Evolutionary conservation across 345 rosid species (phyloP).

Genomic region (Leavenworthia alabamica): DNA sequence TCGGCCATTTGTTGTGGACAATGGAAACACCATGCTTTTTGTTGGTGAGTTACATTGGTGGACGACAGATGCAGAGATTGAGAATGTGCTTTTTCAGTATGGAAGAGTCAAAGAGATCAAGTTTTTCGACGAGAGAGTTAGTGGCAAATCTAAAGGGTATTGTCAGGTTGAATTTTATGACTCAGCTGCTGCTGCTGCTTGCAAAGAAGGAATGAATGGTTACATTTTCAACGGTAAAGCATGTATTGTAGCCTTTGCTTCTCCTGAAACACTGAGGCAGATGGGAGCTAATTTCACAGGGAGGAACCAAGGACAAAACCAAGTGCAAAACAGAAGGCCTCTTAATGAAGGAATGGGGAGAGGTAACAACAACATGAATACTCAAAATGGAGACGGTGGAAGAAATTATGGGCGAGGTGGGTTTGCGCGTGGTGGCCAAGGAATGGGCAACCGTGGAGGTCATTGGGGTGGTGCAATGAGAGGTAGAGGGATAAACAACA

Average conservation of each 20-base stretch:
- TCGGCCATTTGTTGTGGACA: conserved; percentile 55
- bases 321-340: conserved; percentile 64
- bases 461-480: conserved; percentile 61
- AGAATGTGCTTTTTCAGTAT: conserved; percentile 56
- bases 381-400: conserved; percentile 62
- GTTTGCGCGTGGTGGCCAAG: conserved; percentile 72
- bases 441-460: conserved; percentile 50
- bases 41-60: conserved; percentile 90
- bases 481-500: conserved; percentile 63
- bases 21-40: conserved; percentile 62
- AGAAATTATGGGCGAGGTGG: conserved; percentile 73
- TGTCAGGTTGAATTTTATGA: conserved; percentile 86
- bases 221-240: conserved; percentile 64
- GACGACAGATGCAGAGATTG: conserved; percentile 88
- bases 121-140: conserved; percentile 79
- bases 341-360: conserved; percentile 65
- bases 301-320: conserved; percentile 59
- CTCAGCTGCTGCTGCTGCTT: conserved; percentile 54
- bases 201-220: conserved; percentile 85
- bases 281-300: conserved; percentile 67
- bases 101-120: conserved; percentile 79
- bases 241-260: conserved; percentile 83
- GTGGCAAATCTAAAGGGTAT: conserved; percentile 88
- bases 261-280: conserved; percentile 73
- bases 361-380: conserved; percentile 50